Percentiles rank a stretch among this genome's conserved stretches.
Evolutionary conservation across 1,284 basidiomycete species (phyloP).

Genomic region (Ustilago shanxiensis): DNA sequence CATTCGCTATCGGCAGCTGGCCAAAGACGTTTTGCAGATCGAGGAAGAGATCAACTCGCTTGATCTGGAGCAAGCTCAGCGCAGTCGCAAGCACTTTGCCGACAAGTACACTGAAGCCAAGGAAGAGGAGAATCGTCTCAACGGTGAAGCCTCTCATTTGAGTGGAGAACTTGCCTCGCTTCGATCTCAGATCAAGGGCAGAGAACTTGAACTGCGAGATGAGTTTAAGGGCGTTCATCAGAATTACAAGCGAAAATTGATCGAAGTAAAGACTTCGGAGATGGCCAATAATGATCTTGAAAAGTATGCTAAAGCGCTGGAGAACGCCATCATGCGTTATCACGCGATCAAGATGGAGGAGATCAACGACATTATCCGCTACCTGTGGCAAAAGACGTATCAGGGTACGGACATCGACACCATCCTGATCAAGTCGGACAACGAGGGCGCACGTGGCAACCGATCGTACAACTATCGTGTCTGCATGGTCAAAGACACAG

Average conservation of each 20-base stretch:
- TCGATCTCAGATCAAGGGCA: conserved; percentile 69
- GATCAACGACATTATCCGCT: conserved; percentile 85
- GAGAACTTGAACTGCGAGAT: conserved; percentile 79
- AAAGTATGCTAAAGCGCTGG: conserved; percentile 96
- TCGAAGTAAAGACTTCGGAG: conserved; percentile 82
- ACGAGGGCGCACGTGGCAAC: conserved; percentile 77
- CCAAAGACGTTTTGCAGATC: conserved; percentile 78
- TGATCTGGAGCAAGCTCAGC: conserved; percentile 57
- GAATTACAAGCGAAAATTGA: conserved; percentile 87
- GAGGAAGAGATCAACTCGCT: conserved; percentile 78
- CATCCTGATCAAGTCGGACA: conserved; percentile 93
- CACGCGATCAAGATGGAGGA: conserved; percentile 99
- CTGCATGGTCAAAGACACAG: conserved; percentile 95
- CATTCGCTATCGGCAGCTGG: conserved; percentile 80
- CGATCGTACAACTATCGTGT: conserved; percentile 97
- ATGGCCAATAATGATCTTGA: conserved; percentile 76
- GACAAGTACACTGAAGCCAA: conserved; percentile 80
- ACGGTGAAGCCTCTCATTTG: conserved; percentile 75
- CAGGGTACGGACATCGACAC: conserved; percentile 99
- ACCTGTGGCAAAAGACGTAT: conserved; percentile 97
- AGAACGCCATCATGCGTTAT: conserved; percentile 95
- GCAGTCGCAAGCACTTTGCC: conserved; percentile 79
- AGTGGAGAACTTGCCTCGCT: conserved; percentile 64
- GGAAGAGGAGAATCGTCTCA: conserved; percentile 79
- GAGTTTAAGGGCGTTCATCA: conserved; percentile 90